These are phyloP conservation scores for Globisporangium acanthophoron DNA, from an alignment of 352 stramenopile genomes.

Conservation along the genomic window DNA sequence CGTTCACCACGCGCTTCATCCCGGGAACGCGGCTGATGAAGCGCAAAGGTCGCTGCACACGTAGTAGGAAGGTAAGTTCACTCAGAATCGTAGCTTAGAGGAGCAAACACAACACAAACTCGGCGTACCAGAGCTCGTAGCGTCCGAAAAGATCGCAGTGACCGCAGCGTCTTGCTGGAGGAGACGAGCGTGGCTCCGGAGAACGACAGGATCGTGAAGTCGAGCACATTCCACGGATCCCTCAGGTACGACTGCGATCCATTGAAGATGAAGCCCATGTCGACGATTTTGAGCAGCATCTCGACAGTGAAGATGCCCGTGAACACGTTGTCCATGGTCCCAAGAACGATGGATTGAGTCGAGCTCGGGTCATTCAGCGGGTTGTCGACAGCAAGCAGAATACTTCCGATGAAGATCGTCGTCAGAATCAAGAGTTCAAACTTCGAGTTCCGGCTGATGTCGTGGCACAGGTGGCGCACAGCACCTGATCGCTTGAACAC, in stretches of 20 bases:
- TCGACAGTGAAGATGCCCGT: conserved; percentile 60
- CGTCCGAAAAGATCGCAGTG: conserved; percentile 56
- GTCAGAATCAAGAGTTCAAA: conserved; percentile 65
- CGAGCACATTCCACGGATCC: conserved; percentile 72
- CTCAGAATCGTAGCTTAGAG: not conserved
- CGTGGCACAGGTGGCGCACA: conserved; percentile 14
- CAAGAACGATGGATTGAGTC: conserved; percentile 19
- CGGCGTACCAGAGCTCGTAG: conserved; percentile 52
- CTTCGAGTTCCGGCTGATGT: conserved; percentile 23
- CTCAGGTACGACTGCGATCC: conserved; percentile 54
- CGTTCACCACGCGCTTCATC: conserved; percentile 76
- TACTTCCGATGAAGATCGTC: conserved; percentile 57
- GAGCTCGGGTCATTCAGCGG: conserved; percentile 44
- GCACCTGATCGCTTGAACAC: conserved; percentile 20
- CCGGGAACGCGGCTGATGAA: conserved; percentile 62
- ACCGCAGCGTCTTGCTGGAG: conserved; percentile 33
- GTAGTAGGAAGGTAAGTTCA: not conserved
- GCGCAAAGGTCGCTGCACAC: conserved; percentile 38
- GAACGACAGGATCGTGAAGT: conserved; percentile 58
- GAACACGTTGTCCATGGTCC: conserved; percentile 42
- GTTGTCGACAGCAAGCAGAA: conserved; percentile 60
- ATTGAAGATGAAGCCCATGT: conserved; percentile 52
- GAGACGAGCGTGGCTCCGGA: conserved; percentile 38
- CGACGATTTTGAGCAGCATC: conserved; percentile 73
- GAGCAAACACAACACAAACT: not conserved